Evolutionary conservation across 805 yeast species (phyloP).

Genomic region (Zygotorulaspora chibaensis): DNA sequence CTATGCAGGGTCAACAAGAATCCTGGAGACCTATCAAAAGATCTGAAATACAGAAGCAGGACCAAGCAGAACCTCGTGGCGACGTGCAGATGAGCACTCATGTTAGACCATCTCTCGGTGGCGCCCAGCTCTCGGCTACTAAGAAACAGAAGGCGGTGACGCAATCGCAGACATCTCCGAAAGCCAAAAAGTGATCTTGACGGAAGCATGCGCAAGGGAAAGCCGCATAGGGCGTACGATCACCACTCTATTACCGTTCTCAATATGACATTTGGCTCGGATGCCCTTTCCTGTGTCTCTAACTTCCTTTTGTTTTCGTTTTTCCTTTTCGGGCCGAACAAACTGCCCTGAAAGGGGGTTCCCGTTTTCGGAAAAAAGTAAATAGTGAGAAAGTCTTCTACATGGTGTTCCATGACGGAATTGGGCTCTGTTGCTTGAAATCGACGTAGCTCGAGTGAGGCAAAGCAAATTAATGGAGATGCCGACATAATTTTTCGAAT

Average conservation of each 20-base stretch:
- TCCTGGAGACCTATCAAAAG: neutral
- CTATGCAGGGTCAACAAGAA: slow-evolving; percentile 6
- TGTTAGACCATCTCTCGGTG: neutral
- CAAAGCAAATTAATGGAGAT: slow-evolving; percentile 1
- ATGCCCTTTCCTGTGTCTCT: neutral
- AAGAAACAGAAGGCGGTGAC: neutral
- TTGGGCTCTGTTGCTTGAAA: neutral
- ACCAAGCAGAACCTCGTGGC: neutral
- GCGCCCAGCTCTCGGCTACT: neutral
- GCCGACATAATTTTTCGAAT: neutral
- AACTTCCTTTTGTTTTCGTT: neutral
- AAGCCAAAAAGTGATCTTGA: neutral
- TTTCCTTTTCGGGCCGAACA: neutral
- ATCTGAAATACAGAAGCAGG: neutral
- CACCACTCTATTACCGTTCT: too few relatives aligned
- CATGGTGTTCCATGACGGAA: neutral
- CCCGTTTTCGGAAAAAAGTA: neutral
- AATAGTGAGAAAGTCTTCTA: neutral
- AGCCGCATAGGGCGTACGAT: neutral
- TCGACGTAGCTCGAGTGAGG: neutral
- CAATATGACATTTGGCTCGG: neutral
- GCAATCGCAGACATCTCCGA: neutral
- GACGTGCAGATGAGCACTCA: neutral
- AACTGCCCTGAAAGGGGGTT: neutral
- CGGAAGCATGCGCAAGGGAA: neutral